Percentiles rank a stretch among this genome's conserved stretches.
Evolutionary conservation across 306 rosid species (phyloP).

Genomic region (Erythrophleum fordii): DNA sequence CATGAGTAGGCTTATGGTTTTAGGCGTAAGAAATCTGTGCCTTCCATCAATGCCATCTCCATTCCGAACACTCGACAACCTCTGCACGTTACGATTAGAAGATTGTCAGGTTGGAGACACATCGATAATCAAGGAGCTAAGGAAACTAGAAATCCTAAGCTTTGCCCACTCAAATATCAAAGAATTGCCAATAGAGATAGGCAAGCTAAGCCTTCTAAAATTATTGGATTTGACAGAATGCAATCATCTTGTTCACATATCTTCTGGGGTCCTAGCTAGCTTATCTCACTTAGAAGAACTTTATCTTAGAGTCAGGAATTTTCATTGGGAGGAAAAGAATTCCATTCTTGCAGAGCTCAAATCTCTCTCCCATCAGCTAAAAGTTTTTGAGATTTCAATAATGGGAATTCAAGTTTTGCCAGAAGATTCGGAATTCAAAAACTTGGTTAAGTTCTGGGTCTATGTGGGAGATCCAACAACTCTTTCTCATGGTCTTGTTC

Average conservation of each 20-base stretch:
- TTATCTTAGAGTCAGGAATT: conserved; percentile 32
- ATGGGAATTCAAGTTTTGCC: neutral
- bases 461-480: conserved; percentile 10
- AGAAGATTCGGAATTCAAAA: conserved; percentile 5
- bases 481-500: conserved; percentile 10
- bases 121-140: conserved; percentile 30
- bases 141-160: conserved; percentile 36
- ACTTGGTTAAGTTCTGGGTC: conserved; percentile 28
- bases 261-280: conserved; percentile 26
- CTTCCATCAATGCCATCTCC: neutral
- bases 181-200: conserved; percentile 33
- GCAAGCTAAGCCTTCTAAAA: conserved; percentile 23
- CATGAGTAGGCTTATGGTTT: conserved; percentile 20
- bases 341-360: conserved; percentile 18
- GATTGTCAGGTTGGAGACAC: conserved; percentile 29
- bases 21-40: conserved; percentile 4
- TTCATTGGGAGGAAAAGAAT: conserved; percentile 12
- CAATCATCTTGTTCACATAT: conserved; percentile 13
- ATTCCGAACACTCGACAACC: conserved; percentile 8
- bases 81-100: conserved; percentile 26
- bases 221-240: conserved; percentile 42
- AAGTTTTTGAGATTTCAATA: conserved; percentile 24
- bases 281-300: conserved; percentile 38
- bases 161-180: conserved; percentile 39
- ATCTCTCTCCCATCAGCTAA: conserved; percentile 30